Evolutionary conservation across 2,329 filamentous ascomycete genomes (phyloP), one percentile per base, ranked within the genome.

Genomic region (Scytalidium lignicola): DNA sequence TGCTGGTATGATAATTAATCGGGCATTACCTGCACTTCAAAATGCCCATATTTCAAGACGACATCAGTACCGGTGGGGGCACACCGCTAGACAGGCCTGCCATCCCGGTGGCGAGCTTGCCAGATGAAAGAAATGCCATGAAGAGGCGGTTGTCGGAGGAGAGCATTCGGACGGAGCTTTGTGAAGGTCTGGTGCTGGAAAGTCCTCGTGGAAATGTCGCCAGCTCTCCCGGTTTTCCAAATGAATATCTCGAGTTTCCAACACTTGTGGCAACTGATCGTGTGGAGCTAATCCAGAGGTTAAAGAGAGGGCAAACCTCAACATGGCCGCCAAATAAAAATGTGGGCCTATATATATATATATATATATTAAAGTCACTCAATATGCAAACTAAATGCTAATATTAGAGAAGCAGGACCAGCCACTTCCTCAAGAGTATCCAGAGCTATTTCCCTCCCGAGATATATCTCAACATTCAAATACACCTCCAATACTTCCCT

Each of bases 221-320:
- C 5, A 23, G 13, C 48, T 45, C 51, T 47, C 28, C 44, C 9
- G 21, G 48, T 12, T 50, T n/a, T n/a, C 49, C 57, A 48, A 44
- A 54, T 28, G 46, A 53, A 12, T 43, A 26, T 26, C 56, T 57
- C 39, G 43, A 39, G 19, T 59, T 56, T 43, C 46, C 54, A 22
- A 49, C 43, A 32, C 49, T 54, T 52, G 55, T 48, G 43, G 60
- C 53, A 26, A 75, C 74, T 17, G 83, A 90, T 65, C 79, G 91
- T 55, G 82, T 82, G 50, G 86, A 91, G 66, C 73, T 96, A 59
- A 96, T 97, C 50, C 81, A 90, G 67, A 79, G 85, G 55, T 76
- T 96, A 57, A 96, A 96, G 71, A 82, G 80, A 65, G 83, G 82
- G 26, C 83, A 90, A 67, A 86, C 82, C 61, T 85, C 88, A 32